Evolutionary conservation across 2,329 filamentous ascomycete species (phyloP).

Genomic region (Xylariales sp.): DNA sequence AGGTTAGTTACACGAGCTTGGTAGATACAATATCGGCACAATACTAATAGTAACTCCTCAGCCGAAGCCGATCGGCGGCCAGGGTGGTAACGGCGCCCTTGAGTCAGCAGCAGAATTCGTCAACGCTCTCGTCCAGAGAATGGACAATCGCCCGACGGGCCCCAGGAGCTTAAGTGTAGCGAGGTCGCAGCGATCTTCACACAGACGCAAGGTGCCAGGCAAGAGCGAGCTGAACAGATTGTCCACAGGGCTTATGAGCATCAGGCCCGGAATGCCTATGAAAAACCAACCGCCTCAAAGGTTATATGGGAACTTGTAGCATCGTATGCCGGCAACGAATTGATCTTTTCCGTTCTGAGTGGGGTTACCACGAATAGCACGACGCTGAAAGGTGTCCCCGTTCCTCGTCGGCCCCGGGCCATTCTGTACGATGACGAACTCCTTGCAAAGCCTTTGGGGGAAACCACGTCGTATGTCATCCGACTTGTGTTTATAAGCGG

Average conservation of each 20-base stretch:
- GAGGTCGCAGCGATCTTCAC: constrained; percentile 14
- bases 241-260: constrained; percentile 13
- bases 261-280: constrained; percentile 16
- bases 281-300: constrained; percentile 12
- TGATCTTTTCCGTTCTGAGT: background rate
- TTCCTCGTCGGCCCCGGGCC: constrained; percentile 11
- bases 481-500: no score
- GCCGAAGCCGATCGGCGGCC: constrained; percentile 23
- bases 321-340: constrained; percentile 2
- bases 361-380: constrained; percentile 2
- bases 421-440: constrained; percentile 16
- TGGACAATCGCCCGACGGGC: background rate
- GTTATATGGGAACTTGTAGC: background rate
- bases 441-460: constrained; percentile 8
- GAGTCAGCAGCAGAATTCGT: constrained; percentile 21
- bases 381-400: constrained; percentile 8
- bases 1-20: no score
- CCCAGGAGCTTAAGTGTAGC: constrained; percentile 11
- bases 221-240: constrained; percentile 10
- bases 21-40: no score
- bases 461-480: no score
- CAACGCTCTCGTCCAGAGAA: constrained; percentile 16
- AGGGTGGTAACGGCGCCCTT: constrained; percentile 24
- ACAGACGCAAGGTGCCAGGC: constrained; percentile 16
- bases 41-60: constrained; percentile 9